Base-by-base conservation (phyloP, 768 basidiomycete genomes). In the Phaeotremella skinneri region DNA sequence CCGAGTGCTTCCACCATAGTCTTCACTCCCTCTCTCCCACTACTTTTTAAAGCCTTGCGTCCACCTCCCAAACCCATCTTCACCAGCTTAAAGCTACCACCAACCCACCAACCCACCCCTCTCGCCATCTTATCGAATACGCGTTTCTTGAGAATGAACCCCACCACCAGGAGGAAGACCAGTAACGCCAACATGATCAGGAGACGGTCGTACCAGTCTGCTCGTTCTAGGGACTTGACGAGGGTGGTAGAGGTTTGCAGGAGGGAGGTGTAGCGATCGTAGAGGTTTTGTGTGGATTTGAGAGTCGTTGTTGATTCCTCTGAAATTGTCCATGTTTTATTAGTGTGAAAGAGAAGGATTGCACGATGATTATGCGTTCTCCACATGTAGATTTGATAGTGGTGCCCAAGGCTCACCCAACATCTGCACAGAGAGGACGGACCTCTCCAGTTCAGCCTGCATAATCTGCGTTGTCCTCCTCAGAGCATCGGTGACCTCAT, bases 191-290 rank as follows among this genome's bases (percentile, higher is more conserved):
- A 81, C 55, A 91, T 78, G 67, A 99, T 87, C 61, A 98, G 79
- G 27, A 96, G 74, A 4, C 93, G 87, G 79, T 99, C 96, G 20
- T 93, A 80, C 85, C 89, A 87, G 80, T 98, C 93, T 16, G 91
- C 84, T 59, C 87, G 87, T 78, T 96, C 90, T 49, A 99, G 85
- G 0, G 87, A 85, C 14, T 87, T 89, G 64, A 98, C 85, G 62
- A 99, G 84, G 26, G 87, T 83, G 68, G 88, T 88, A 2, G 92
- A 94, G 45, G 87, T 85, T 50, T 81, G 79, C 73, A 97, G 84
- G 39, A 74, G 61, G 30, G 67, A 65, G 23, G 62, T 57, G 62
- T 72, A 72, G 49, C 81, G 81, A 69, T 91, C 88, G 68, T 97
- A 91, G 13, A 87, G 84, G 6, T 82, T 78, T 0, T 87, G 87